Percentiles rank a stretch among this genome's conserved stretches.
Conservation (phyloP, 176 grass and related monocot species). For the Triticum monococcum region DNA sequence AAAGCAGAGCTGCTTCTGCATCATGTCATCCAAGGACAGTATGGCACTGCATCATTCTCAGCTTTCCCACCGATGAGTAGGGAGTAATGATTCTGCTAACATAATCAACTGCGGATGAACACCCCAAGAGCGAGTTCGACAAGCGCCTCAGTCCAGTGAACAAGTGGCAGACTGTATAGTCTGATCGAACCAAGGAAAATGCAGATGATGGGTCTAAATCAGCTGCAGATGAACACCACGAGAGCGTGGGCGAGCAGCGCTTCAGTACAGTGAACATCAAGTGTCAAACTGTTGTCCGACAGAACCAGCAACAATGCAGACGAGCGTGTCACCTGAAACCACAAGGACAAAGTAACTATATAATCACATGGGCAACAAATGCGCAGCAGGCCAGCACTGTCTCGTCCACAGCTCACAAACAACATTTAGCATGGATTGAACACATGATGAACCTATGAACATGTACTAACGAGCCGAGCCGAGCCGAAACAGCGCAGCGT, state of each 20-base stretch:
- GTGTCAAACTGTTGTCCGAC: neutral
- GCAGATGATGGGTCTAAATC: neutral
- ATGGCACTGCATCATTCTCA: too few species aligned
- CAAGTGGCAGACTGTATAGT: neutral
- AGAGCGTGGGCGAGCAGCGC: neutral
- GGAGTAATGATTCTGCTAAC: too few species aligned
- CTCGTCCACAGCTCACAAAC: neutral
- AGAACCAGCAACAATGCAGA: too few species aligned
- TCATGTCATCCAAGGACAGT: neutral
- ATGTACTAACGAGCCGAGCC: too few species aligned
- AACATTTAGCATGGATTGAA: neutral
- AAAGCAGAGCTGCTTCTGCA: neutral
- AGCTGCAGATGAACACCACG: neutral
- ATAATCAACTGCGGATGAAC: too few species aligned
- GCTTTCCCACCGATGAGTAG: too few species aligned
- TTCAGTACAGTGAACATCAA: neutral
- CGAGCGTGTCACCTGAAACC: neutral
- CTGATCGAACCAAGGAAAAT: neutral
- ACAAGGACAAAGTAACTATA: neutral
- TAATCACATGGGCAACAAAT: too few species aligned
- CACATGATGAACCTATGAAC: too few species aligned
- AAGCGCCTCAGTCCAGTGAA: too few species aligned
- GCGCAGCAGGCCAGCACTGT: too few species aligned
- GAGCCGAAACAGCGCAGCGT: too few species aligned
- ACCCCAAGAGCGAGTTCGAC: too few species aligned